Evolutionary conservation across 2,329 filamentous ascomycete species (phyloP).

Genomic region (Cryphonectria naterciae): DNA sequence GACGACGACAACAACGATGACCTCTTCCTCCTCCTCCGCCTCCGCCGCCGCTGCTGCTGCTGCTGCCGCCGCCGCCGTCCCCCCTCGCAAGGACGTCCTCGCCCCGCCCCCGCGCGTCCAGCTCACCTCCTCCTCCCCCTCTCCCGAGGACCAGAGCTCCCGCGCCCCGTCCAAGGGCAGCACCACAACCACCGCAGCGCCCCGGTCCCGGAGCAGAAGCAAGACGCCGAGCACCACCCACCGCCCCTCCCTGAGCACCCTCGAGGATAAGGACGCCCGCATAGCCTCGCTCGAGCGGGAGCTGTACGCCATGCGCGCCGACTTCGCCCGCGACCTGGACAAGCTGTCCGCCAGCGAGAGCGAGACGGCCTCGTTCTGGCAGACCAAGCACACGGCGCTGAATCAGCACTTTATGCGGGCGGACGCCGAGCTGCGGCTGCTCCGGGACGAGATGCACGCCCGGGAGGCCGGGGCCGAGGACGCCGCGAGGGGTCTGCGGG

Average conservation of each 20-base stretch:
- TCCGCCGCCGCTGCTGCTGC: background rate
- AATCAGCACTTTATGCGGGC: constrained; percentile 56
- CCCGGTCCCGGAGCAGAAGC: constrained; percentile 18
- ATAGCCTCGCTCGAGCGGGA: constrained; percentile 59
- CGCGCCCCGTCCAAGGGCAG: constrained; percentile 9
- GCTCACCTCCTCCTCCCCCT: constrained; percentile 16
- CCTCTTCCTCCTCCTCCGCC: constrained; percentile 9
- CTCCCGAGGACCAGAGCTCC: constrained; percentile 19
- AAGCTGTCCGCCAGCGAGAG: constrained; percentile 57
- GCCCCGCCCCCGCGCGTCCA: constrained; percentile 23
- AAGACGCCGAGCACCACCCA: constrained; percentile 11
- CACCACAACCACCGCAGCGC: background rate
- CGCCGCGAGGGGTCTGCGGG: constrained; percentile 52
- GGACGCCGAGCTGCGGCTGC: constrained; percentile 57
- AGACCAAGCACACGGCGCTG: constrained; percentile 56
- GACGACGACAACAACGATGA: background rate
- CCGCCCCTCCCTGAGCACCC: constrained; percentile 29
- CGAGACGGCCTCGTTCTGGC: constrained; percentile 62
- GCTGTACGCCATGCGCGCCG: constrained; percentile 54
- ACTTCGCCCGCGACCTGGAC: constrained; percentile 59
- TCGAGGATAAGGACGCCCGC: constrained; percentile 54
- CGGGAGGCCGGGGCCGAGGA: constrained; percentile 53
- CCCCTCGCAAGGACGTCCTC: constrained; percentile 12
- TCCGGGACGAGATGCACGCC: constrained; percentile 54
- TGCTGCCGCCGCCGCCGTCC: background rate